Base-by-base conservation (phyloP, 257 asterid genomes). In the Craterostigma plantagineum region DNA sequence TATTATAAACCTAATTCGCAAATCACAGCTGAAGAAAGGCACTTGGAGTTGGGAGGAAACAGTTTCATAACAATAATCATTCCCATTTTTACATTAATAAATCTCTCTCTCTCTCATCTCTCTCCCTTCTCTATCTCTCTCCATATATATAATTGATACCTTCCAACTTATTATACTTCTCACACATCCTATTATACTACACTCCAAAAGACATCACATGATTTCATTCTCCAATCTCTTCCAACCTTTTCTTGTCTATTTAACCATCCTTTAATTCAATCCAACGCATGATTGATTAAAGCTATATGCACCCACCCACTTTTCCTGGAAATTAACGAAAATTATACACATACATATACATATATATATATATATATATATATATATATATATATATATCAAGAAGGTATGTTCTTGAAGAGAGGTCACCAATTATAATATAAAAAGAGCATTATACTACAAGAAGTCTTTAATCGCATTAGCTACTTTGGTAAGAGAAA, bases 231-330 rank as follows among this genome's bases (percentile, higher is more conserved):
- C 35, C 59, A 48, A 46, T 50, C 35, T 23, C 53, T 43, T n/a
- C n/a, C n/a, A n/a, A n/a, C n/a, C n/a, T n/a, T n/a, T n/a, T n/a
- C n/a, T 34, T 48, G 53, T 51, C 58, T 42, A n/a, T 35, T 27
- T 16, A 54, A 63, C 59, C 73, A 53, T 57, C 64, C 64, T 65
- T 52, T 56, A 62, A 43, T 38, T 54, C 42, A 63, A 52, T 66
- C 45, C 58, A 34, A 38, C 17, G 15, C 58, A 38, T 35, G 55
- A 48, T 43, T 48, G 52, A 52, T 33, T 43, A 9, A 35, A 35
- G 13, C 45, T 45, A 60, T 58, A 57, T 34, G 54, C 41, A 14
- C 42, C 12, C 30, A 23, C 30, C 30, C n/a, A n/a, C n/a, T n/a
- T 23, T 23, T 23, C 30, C 30, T 23, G 30, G 30, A 23, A 23